Base-by-base conservation (phyloP, 2,329 filamentous ascomycete genomes). In the Penicillium crustosum region DNA sequence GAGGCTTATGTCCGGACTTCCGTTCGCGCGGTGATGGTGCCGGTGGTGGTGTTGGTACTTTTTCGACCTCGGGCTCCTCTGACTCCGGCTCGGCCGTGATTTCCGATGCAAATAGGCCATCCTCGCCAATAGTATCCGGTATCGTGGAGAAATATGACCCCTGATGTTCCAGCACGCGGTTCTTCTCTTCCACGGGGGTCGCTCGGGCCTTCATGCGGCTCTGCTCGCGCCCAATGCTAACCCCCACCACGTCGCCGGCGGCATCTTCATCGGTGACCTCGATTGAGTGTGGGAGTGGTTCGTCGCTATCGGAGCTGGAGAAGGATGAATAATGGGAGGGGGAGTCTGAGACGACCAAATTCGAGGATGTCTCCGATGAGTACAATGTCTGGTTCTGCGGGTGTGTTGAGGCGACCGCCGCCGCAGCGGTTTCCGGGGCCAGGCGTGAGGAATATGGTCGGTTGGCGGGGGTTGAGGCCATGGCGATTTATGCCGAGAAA, bases 151-250 rank as follows among this genome's bases (percentile, higher is more conserved):
- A 84, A 62, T 83, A 80, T 17, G 71, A 77, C 4, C 78, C 79
- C 33, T 74, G 74, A 21, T 77, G 73, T 59, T 83, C 81, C 64
- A 87, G 72, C 2, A 79, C 80, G 2, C 82, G 81, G n/a, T 77
- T 80, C 68, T 86, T 87, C 67, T 86, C 84, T 21, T 80, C 80
- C 10, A 81, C 82, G 1, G 84, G 83, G 5, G 83, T 86, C 42
- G 78, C 77, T 10, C 83, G 80, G 19, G 83, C 83, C 36, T 78
- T 82, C 68, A 86, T 75, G 43, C 81, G 79, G 49, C 79, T 83
- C 68, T 87, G 85, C 42, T 79, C 77, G 39, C 77, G 78, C 58
- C 83, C 78, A 61, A 87, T 85, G 67, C 84, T 86, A 65, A 87
- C 77, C 2, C 83, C 84, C 63, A 87, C 77, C 35, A 84, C 75